phyloP scores from a whole-genome alignment of 176 grass and related monocot species.

The Lolium multiflorum region DNA sequence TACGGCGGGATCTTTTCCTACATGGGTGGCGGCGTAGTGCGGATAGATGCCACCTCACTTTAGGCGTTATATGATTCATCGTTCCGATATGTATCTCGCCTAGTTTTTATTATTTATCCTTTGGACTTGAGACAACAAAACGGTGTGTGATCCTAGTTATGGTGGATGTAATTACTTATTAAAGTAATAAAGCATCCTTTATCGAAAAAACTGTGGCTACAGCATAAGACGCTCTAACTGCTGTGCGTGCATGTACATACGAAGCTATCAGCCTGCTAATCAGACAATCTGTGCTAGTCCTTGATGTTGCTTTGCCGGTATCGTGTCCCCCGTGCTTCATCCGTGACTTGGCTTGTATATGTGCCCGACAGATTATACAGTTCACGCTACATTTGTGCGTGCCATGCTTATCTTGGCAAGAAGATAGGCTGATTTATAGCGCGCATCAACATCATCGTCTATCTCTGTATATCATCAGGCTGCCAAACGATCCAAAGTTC shows the following conservation, averaged over 20 bases:
- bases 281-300: neutral
- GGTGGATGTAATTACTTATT: no score
- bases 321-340: neutral
- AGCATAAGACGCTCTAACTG: neutral
- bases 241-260: neutral
- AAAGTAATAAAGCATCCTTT: no score
- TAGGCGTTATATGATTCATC: no score
- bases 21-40: no score
- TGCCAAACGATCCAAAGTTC: no score
- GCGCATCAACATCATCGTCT: neutral
- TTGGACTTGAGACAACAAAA: no score
- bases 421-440: neutral
- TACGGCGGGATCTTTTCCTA: no score
- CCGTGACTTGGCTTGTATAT: neutral
- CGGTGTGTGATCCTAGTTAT: no score
- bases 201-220: neutral
- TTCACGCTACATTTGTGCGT: neutral
- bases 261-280: constrained; percentile 4
- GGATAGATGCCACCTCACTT: no score
- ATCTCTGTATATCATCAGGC: neutral
- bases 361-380: neutral
- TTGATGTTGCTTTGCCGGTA: neutral
- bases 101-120: no score
- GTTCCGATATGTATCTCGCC: no score
- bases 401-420: neutral